Evolutionary conservation across 1,139 yeast species (phyloP).

Genomic region (Pichia sp.): DNA sequence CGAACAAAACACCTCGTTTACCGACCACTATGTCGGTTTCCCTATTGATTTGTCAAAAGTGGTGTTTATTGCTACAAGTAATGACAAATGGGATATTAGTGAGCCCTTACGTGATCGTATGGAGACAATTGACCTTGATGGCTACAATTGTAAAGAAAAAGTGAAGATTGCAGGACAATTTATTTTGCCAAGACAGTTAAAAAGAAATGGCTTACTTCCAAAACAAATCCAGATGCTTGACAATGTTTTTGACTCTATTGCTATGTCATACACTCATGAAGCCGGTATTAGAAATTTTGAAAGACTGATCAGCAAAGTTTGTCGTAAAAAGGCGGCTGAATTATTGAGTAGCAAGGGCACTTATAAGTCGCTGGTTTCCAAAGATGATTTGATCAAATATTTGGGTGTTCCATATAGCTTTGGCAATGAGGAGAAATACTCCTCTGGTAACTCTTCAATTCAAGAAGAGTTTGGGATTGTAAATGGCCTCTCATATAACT

Average conservation of each 20-base stretch:
- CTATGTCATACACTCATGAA: slow-evolving; percentile 77
- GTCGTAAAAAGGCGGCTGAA: slow-evolving; percentile 81
- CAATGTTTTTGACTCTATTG: slow-evolving; percentile 52
- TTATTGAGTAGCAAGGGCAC: slow-evolving; percentile 27
- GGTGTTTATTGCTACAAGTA: slow-evolving; percentile 87
- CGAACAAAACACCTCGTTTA: slow-evolving; percentile 75
- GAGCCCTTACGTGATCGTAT: slow-evolving; percentile 82
- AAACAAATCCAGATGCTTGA: slow-evolving; percentile 36
- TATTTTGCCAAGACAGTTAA: slow-evolving; percentile 74
- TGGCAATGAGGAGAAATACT: slow-evolving; percentile 34
- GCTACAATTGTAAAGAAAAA: slow-evolving; percentile 80
- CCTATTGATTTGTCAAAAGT: slow-evolving; percentile 85
- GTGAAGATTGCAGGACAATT: slow-evolving; percentile 66
- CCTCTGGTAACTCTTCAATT: slow-evolving; percentile 30
- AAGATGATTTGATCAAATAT: slow-evolving; percentile 40
- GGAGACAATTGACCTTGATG: slow-evolving; percentile 76
- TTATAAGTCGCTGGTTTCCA: slow-evolving; percentile 41
- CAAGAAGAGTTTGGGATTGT: slow-evolving; percentile 65
- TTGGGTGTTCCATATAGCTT: slow-evolving; percentile 42
- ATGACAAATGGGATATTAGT: slow-evolving; percentile 68
- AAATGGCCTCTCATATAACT: slow-evolving; percentile 86
- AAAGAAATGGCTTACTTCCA: slow-evolving; percentile 60
- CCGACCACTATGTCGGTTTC: slow-evolving; percentile 83
- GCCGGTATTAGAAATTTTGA: slow-evolving; percentile 84
- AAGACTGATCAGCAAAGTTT: slow-evolving; percentile 64